phyloP scores from a whole-genome alignment of 1,284 basidiomycete genomes.

The Exobasidium cylindrosporum region DNA sequence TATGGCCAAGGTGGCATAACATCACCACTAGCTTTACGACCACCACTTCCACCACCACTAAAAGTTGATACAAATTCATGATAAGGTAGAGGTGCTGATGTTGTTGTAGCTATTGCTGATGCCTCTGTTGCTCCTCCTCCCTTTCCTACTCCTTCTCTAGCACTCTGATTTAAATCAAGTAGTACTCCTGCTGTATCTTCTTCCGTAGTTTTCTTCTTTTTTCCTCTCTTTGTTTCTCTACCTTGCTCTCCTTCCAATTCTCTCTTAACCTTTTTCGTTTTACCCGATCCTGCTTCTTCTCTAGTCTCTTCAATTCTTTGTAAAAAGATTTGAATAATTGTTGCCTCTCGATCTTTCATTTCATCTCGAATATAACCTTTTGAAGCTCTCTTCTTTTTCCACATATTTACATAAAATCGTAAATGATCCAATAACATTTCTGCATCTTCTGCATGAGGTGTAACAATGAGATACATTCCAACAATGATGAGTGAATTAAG shows the following conservation, averaged over 20 bases:
- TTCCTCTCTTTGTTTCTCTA: constrained; percentile 10
- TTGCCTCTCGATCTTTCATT: constrained; percentile 39
- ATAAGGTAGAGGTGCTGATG: neutral
- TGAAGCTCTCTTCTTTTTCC: constrained; percentile 12
- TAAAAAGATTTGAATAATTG: constrained; percentile 38
- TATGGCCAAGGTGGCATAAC: neutral
- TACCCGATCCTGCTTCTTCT: neutral
- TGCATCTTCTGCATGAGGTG: constrained; percentile 31
- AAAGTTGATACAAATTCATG: neutral
- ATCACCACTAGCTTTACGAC: neutral
- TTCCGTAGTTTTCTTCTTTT: constrained; percentile 4
- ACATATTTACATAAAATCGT: constrained; percentile 21
- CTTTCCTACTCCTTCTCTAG: no score
- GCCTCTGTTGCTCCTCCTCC: neutral
- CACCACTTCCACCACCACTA: neutral
- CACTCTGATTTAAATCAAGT: constrained; percentile 7
- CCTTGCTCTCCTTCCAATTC: neutral
- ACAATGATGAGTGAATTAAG: constrained; percentile 43
- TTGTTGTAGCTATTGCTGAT: neutral
- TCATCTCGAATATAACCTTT: constrained; percentile 26
- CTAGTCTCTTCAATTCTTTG: constrained; percentile 29
- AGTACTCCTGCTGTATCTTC: constrained; percentile 14
- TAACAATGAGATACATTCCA: constrained; percentile 41
- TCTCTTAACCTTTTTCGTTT: neutral
- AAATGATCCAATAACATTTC: constrained; percentile 31